A percentile compares a stretch with the other conserved stretches of the same genome.
Conservation (phyloP, 73 alveolate genomes). For the Paramecium pentaurelia region DNA sequence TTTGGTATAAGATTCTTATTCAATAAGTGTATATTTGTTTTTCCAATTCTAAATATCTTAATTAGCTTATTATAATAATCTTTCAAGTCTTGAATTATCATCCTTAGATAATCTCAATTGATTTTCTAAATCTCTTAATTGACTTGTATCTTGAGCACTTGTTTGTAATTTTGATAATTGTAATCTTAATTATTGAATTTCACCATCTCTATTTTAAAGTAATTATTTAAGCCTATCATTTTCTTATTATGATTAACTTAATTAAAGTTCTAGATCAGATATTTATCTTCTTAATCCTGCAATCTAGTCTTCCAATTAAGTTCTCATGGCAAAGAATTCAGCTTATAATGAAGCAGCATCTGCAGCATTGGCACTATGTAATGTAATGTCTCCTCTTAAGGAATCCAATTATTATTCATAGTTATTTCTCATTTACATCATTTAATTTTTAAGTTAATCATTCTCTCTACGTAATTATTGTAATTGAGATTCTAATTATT, state of each 20-base stretch:
- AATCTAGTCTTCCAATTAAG: neutral
- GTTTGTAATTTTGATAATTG: neutral
- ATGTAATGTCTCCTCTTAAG: neutral
- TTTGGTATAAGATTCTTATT: slow-evolving; percentile 14
- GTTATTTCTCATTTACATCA: neutral
- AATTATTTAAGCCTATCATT: neutral
- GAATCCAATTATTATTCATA: neutral
- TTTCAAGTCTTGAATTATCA: neutral
- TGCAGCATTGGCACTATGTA: neutral
- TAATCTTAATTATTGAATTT: neutral
- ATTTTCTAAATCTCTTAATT: slow-evolving; percentile 8
- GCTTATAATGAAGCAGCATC: neutral
- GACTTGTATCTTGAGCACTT: neutral
- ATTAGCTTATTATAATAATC: neutral
- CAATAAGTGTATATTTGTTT: neutral
- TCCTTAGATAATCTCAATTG: neutral
- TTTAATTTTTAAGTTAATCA: neutral
- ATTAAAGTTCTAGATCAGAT: slow-evolving; percentile 2
- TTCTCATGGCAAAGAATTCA: neutral
- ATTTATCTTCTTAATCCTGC: neutral
- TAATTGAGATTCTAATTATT: neutral
- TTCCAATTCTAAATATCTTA: neutral
- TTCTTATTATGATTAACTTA: neutral
- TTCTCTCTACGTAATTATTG: neutral
- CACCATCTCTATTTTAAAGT: neutral